Evolutionary conservation across 192 early-diverging fungal genomes (phyloP).

Genomic region (Chytriomyces sp.): DNA sequence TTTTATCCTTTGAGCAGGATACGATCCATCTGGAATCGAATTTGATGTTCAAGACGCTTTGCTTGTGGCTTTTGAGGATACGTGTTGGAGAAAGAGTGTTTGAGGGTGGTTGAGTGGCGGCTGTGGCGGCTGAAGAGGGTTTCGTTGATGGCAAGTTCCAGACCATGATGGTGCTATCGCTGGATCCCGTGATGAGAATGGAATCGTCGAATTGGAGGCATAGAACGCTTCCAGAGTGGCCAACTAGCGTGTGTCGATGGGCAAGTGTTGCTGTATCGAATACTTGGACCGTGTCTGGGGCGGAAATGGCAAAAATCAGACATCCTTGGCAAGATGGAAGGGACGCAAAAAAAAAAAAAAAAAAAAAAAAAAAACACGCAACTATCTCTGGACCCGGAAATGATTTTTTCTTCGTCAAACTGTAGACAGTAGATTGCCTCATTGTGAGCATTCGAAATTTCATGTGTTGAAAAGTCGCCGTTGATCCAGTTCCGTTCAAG

Average conservation of each 20-base stretch:
- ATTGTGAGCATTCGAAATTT: slow-evolving; percentile 68
- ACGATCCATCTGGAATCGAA: slow-evolving; percentile 50
- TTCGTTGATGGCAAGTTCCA: slow-evolving; percentile 72
- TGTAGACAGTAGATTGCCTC: slow-evolving; percentile 90
- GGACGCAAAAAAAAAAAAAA: neutral
- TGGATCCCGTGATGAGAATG: slow-evolving; percentile 76
- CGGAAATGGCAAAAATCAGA: too few species aligned
- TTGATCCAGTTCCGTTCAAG: slow-evolving; percentile 77
- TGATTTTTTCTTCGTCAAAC: slow-evolving; percentile 72
- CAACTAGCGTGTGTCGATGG: slow-evolving; percentile 63
- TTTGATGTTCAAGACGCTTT: slow-evolving; percentile 54
- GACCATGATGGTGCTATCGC: slow-evolving; percentile 78
- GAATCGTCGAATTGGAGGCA: slow-evolving; percentile 82
- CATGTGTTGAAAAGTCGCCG: slow-evolving; percentile 62
- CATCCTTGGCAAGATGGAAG: too few species aligned
- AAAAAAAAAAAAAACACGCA: slow-evolving; percentile 28
- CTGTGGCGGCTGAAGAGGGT: neutral
- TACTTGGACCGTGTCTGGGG: slow-evolving; percentile 61
- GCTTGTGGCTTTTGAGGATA: slow-evolving; percentile 46
- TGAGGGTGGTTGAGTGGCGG: neutral
- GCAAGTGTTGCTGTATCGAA: slow-evolving; percentile 72
- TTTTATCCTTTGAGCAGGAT: slow-evolving; percentile 59
- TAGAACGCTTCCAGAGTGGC: slow-evolving; percentile 80
- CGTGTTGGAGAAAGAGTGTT: slow-evolving; percentile 30
- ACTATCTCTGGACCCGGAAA: slow-evolving; percentile 72